These are phyloP conservation scores for Lactarius hatsudake DNA, from an alignment of 768 basidiomycete genomes.

Conservation along the genomic window DNA sequence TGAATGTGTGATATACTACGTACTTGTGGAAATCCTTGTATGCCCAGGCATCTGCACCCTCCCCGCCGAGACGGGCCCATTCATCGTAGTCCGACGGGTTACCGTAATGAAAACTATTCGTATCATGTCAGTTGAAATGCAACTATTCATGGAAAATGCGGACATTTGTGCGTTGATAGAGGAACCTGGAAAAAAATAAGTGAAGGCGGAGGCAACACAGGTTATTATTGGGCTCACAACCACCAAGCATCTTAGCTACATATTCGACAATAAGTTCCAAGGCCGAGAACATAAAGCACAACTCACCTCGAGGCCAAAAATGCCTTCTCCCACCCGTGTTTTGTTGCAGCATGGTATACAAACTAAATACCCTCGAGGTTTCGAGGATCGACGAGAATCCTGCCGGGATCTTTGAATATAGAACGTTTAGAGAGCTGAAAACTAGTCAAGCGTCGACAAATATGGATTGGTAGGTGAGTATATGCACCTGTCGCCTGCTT, in stretches of 20 bases:
- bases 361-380: conserved; percentile 48
- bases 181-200: conserved; percentile 41
- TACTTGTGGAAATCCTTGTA: conserved; percentile 54
- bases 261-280: conserved; percentile 7
- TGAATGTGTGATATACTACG: conserved; percentile 6
- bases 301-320: conserved; percentile 67
- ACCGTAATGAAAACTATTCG: conserved; percentile 50
- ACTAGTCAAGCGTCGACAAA: not conserved
- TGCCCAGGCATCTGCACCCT: conserved; percentile 57
- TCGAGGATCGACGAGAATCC: conserved; percentile 39
- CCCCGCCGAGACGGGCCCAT: conserved; percentile 49
- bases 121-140: not conserved
- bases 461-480: not conserved
- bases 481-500: conserved; percentile 58
- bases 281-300: not conserved
- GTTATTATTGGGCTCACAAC: conserved; percentile 48
- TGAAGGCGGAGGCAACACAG: not conserved
- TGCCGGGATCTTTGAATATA: conserved; percentile 24
- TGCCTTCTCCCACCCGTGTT: conserved; percentile 46
- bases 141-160: conserved; percentile 1
- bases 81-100: conserved; percentile 69
- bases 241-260: conserved; percentile 65
- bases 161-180: conserved; percentile 61
- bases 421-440: conserved; percentile 17
- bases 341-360: conserved; percentile 57